Evolutionary conservation across 495 filamentous ascomycete species (phyloP).

Genomic region (Aspergillus sclerotiicarbonarius): DNA sequence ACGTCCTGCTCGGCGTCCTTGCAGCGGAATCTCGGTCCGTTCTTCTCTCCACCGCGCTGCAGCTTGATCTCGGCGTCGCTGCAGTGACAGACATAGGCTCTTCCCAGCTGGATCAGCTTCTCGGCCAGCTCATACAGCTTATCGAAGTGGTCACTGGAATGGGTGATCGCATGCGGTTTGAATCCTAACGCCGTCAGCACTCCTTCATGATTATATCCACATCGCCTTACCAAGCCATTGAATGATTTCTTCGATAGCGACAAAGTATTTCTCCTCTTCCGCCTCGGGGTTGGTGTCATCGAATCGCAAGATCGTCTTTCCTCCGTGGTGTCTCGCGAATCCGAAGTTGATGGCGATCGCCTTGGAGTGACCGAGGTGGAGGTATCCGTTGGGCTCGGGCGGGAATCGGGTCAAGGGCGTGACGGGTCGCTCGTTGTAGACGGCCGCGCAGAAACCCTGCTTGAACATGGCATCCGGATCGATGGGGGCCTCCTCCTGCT

Average conservation of each 20-base stretch:
- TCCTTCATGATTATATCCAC: not conserved
- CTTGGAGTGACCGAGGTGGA: conserved; percentile 92
- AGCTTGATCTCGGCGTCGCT: conserved; percentile 71
- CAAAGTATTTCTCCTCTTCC: conserved; percentile 77
- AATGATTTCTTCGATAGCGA: conserved; percentile 74
- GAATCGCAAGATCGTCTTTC: conserved; percentile 58
- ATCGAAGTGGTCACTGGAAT: conserved; percentile 82
- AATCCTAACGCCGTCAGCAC: conserved; percentile 46
- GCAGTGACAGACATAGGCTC: conserved; percentile 80
- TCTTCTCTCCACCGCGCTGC: conserved; percentile 73
- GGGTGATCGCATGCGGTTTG: conserved; percentile 72
- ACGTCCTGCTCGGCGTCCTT: conserved; percentile 69
- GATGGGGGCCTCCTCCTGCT: conserved; percentile 37
- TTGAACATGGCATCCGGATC: conserved; percentile 80
- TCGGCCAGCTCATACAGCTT: conserved; percentile 84
- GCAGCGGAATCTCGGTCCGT: conserved; percentile 73
- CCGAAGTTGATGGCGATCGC: conserved; percentile 98
- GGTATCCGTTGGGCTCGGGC: conserved; percentile 74
- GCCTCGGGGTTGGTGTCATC: conserved; percentile 85
- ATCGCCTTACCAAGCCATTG: conserved; percentile 59
- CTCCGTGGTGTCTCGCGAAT: conserved; percentile 82
- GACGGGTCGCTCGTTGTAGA: conserved; percentile 70
- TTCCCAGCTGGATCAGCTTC: conserved; percentile 69
- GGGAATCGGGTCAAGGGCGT: conserved; percentile 79
- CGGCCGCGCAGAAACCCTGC: conserved; percentile 75